Base-by-base conservation (phyloP, 345 rosid genomes). In the Salix exigua region DNA sequence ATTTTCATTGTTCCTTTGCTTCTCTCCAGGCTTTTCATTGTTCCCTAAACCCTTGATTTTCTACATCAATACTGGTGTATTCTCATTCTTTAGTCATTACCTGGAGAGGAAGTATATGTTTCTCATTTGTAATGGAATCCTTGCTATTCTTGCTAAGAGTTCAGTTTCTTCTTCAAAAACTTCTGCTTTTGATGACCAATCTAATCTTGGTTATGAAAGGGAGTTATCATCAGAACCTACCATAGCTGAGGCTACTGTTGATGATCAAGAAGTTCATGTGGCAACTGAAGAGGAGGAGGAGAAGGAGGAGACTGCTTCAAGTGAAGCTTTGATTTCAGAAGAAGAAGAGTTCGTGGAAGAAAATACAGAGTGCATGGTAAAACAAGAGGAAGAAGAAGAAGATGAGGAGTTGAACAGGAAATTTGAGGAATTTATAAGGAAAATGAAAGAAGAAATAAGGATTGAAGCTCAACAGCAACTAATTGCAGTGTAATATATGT, bases 361-460 rank as follows among this genome's bases (percentile, higher is more conserved):
- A 70, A 75, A 38, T 48, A 19, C 19, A 26, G 64, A 37, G 58
- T 3, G 23, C 13, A 23, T 19, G 30, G 67, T 12, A 5, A 60
- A n/a, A 28, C 58, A 72, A 74, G 79, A 77, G 60, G 74, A 53
- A 8, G 79, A 63, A 6, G 73, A 37, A 55, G 68, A n/a, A n/a
- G 35, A 13, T 12, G 90, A 87, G 46, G 85, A 78, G 31, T 5
- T 64, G 69, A 90, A 88, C 77, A 82, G 74, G 75, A 86, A 77
- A 67, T 18, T 90, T 21, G 94, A 90, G 77, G 94, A 90, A 31
- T 88, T 90, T 48, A 90, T 87, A 26, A 90, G 88, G 82, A 90
- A 85, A 84, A 88, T 87, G 94, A 88, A 90, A 44, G 86, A 86
- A 78, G 88, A 87, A 79, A 86, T 90, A 51, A 82, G 90, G 83